Evolutionary conservation across 805 yeast genomes (phyloP).

Genomic region (Starmerella vaccinii): DNA sequence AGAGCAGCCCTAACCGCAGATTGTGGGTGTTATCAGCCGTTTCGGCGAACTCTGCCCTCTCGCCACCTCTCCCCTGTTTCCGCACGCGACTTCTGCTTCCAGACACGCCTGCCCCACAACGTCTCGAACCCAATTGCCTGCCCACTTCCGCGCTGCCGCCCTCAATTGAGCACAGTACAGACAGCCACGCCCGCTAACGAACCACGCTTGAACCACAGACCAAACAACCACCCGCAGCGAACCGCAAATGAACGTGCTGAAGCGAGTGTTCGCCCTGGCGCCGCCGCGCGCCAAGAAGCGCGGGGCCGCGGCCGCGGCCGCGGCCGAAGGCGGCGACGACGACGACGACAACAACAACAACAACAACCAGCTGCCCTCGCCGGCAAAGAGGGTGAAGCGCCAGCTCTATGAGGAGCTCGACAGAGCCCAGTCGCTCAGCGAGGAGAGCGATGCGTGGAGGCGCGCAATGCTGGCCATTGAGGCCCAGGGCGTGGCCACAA

Average conservation of each 20-base stretch:
- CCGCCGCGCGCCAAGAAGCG: conserved; percentile 2
- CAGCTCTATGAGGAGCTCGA: conserved; percentile 2
- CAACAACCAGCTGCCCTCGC: background rate
- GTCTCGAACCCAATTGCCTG: no score
- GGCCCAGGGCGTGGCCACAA: background rate
- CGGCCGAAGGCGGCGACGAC: no score
- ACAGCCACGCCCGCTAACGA: no score
- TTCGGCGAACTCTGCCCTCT: background rate
- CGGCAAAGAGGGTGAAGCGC: background rate
- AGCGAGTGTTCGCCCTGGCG: background rate
- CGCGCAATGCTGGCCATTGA: background rate
- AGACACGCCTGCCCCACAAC: no score
- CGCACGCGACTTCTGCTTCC: no score
- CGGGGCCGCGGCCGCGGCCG: no score
- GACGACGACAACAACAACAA: no score
- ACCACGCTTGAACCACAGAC: no score
- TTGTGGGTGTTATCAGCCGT: background rate
- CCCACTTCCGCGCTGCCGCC: background rate
- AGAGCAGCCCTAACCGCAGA: background rate
- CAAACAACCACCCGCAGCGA: no score
- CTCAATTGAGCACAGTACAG: background rate
- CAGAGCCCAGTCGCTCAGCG: background rate
- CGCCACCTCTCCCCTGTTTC: no score
- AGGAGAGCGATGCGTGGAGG: background rate
- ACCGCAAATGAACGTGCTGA: conserved; percentile 4